A percentile compares a stretch with the other conserved stretches of the same genome.
Evolutionary conservation across 345 rosid genomes (phyloP).

Genomic region (Lenwebbia sp.): DNA sequence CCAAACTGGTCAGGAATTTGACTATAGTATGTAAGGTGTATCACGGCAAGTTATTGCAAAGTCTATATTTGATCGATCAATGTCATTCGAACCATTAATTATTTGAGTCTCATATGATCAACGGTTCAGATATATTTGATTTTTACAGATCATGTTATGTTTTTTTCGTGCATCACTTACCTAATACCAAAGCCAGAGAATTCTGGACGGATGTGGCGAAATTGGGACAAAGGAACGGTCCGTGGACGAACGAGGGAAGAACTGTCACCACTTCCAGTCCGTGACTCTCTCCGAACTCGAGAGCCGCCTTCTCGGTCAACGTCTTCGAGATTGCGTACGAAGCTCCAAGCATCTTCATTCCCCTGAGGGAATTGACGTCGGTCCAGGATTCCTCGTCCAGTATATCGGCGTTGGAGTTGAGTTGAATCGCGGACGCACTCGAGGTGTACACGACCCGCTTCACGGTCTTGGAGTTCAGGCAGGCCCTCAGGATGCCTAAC

Average conservation of each 20-base stretch:
- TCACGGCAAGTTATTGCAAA: neutral
- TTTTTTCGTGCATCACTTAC: neutral
- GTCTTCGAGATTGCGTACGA: slow-evolving; percentile 16
- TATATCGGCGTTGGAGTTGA: neutral
- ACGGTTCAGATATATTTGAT: neutral
- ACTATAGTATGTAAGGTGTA: neutral
- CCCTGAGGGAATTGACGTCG: slow-evolving; percentile 5
- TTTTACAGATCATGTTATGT: neutral
- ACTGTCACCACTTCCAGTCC: slow-evolving; percentile 23
- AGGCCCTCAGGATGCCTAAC: slow-evolving; percentile 37
- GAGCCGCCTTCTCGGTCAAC: slow-evolving; percentile 11
- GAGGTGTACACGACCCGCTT: slow-evolving; percentile 59
- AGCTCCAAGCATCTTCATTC: neutral
- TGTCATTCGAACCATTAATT: neutral
- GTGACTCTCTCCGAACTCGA: slow-evolving; percentile 14
- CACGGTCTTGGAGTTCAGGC: slow-evolving; percentile 40
- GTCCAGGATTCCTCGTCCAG: slow-evolving; percentile 28
- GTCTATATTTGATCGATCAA: neutral
- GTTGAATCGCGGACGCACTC: slow-evolving; percentile 8
- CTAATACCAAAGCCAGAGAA: slow-evolving; percentile 10
- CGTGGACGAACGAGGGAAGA: slow-evolving; percentile 13
- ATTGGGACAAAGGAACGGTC: slow-evolving; percentile 26
- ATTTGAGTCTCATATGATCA: neutral
- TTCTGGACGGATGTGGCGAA: slow-evolving; percentile 7
- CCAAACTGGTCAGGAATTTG: neutral